Conservation (phyloP, 2,329 filamentous ascomycete genomes). For the Exophiala mesophila region DNA sequence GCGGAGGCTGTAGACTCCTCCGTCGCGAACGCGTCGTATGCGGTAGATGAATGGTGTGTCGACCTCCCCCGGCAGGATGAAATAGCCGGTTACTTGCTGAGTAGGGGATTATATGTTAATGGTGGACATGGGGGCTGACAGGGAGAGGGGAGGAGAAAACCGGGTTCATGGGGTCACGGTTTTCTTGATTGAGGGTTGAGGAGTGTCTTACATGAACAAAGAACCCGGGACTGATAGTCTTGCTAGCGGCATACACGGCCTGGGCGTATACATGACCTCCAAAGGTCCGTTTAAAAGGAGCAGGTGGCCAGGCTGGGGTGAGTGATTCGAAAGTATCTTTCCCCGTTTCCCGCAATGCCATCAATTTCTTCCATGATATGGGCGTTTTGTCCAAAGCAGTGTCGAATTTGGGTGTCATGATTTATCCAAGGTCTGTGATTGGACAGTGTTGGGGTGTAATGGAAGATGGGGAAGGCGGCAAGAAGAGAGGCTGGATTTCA, state of each 20-base stretch:
- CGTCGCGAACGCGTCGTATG: slow-evolving; percentile 48
- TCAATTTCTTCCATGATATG: slow-evolving; percentile 20
- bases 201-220: slow-evolving; percentile 49
- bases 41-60: slow-evolving; percentile 48
- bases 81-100: slow-evolving; percentile 51
- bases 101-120: not conserved
- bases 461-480: not conserved
- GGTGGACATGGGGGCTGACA: too few species aligned
- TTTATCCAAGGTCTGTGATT: not conserved
- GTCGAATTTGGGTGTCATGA: slow-evolving; percentile 10
- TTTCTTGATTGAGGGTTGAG: too few species aligned
- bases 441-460: not conserved
- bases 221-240: slow-evolving; percentile 48
- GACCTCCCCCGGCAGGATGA: slow-evolving; percentile 45
- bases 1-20: slow-evolving; percentile 49
- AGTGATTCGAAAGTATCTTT: slow-evolving; percentile 18
- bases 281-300: slow-evolving; percentile 34
- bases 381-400: slow-evolving; percentile 13
- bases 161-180: too few species aligned
- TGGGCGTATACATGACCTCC: slow-evolving; percentile 56
- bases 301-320: slow-evolving; percentile 21
- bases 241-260: slow-evolving; percentile 52
- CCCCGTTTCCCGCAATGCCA: slow-evolving; percentile 13
- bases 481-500: too few species aligned
- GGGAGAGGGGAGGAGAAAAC: too few species aligned